Conservation (phyloP, 805 yeast species). For the Hanseniaspora guilliermondii region DNA sequence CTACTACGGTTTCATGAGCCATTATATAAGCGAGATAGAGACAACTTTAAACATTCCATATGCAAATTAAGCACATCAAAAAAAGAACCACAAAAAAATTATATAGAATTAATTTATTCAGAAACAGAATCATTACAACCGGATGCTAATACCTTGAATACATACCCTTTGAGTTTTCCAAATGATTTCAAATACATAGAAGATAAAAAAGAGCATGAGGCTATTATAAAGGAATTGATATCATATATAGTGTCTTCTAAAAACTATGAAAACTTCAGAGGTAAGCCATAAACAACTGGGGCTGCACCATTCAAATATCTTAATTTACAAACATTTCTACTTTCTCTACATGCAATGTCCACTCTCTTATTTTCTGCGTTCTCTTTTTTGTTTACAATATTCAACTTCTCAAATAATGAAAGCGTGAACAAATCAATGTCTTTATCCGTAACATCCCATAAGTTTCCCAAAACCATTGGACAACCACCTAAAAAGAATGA, state of each 20-base stretch:
- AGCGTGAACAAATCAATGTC: slow-evolving; percentile 75
- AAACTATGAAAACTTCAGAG: slow-evolving; percentile 30
- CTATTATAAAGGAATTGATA: not conserved
- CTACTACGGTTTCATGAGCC: not conserved
- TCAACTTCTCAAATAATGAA: slow-evolving; percentile 53
- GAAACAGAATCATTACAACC: not conserved
- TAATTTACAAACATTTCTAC: slow-evolving; percentile 59
- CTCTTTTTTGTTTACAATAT: slow-evolving; percentile 31
- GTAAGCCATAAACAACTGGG: slow-evolving; percentile 82
- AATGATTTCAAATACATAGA: not conserved
- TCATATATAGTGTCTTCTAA: not conserved
- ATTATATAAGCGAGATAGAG: not conserved
- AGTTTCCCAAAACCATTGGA: slow-evolving; percentile 68
- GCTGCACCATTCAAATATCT: slow-evolving; percentile 82
- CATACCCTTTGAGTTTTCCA: not conserved
- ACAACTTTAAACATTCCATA: not conserved
- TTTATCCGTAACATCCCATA: slow-evolving; percentile 96
- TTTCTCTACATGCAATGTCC: slow-evolving; percentile 36
- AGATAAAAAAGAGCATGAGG: not conserved
- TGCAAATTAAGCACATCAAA: not conserved
- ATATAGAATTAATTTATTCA: not conserved
- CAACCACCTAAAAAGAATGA: slow-evolving; percentile 71
- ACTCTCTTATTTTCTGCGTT: slow-evolving; percentile 12
- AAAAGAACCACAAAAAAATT: not conserved
- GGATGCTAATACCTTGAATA: not conserved